Evolutionary conservation across 169 alveolate genomes (phyloP).

Genomic region (Theileria parva): DNA sequence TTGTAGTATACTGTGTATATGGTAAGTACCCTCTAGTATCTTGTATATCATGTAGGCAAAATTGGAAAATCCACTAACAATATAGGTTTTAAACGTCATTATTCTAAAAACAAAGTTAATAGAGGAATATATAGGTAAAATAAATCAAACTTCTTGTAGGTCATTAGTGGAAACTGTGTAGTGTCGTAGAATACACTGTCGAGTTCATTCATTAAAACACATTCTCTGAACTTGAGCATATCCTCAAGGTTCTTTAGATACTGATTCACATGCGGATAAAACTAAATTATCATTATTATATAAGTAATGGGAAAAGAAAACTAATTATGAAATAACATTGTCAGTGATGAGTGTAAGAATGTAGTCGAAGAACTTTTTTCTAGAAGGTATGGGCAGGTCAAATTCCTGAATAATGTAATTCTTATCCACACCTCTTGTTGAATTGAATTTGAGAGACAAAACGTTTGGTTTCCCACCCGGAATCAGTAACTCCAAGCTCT

Average conservation of each 20-base stretch:
- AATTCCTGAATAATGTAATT: background rate
- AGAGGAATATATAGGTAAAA: background rate
- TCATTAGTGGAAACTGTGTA: slow-evolving; percentile 1
- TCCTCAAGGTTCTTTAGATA: slow-evolving; percentile 10
- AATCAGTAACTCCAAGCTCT: background rate
- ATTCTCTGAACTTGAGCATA: slow-evolving; percentile 29
- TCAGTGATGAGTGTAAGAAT: background rate
- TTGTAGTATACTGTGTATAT: background rate
- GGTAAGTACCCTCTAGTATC: slow-evolving; percentile 7
- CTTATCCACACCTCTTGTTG: background rate
- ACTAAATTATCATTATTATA: slow-evolving; percentile 8
- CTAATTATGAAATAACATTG: background rate
- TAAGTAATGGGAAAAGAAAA: background rate
- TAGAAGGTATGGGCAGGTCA: background rate
- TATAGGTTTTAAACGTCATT: background rate
- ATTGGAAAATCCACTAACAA: slow-evolving; percentile 47
- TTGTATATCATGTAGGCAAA: slow-evolving; percentile 5
- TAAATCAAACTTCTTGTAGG: slow-evolving; percentile 16
- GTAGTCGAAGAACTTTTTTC: background rate
- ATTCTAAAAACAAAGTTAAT: slow-evolving; percentile 16
- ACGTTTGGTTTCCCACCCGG: background rate
- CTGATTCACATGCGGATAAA: slow-evolving; percentile 19
- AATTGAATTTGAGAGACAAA: background rate
- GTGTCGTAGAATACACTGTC: slow-evolving; percentile 14
- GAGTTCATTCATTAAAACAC: slow-evolving; percentile 53